Evolutionary conservation across 208 protist genomes (phyloP), one percentile per base, ranked within the genome.

Genomic region (Giardia muris): DNA sequence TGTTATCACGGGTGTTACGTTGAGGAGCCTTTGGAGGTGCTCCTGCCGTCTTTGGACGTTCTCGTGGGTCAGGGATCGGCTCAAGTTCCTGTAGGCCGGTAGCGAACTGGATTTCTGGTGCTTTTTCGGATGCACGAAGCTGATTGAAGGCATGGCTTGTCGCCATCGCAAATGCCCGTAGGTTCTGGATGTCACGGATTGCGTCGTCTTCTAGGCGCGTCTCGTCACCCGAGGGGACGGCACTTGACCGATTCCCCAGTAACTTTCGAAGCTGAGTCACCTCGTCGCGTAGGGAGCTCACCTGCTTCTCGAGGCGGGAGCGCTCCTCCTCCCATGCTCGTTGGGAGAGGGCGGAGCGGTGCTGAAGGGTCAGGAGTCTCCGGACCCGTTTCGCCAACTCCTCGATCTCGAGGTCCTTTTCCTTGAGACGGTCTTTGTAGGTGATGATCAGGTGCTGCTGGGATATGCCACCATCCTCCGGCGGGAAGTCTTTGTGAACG

Each of bases 391-490:
- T 87, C 47, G 90, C 90, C 1, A 92, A 39, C n/a, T 92, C 90
- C 1, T 92, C 90, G 4, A 92, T 87, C 43, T 92, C 90, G 0
- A 10, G 1, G 30, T 92, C 90, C 46, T 86, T 89, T 2, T 92
- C 90, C 46, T 92, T 92, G 30, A 92, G 46, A 42, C 46, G 67
- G 1, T 92, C 67, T 39, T 86, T 2, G 44, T 89, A 89, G n/a
- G 43, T 90, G 43, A 19, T 22, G 1, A 47, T 2, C 2, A 2
- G 0, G 44, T 90, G 45, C 2, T 90, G 44, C 2, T 3, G 43
- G 30, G 44, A 47, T 43, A 47, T 47, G 2, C 48, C 45, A 1
- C n/a, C 44, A 1, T 48, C 48, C n/a, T 44, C 0, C n/a, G 4
- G n/a, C 86, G n/a, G 4, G 19, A 44, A 10, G 45, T 44, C 86